A percentile compares a stretch with the other conserved stretches of the same genome.
phyloP scores from a whole-genome alignment of 371 early-diverging fungal genomes.

The Mortierella sp. region DNA sequence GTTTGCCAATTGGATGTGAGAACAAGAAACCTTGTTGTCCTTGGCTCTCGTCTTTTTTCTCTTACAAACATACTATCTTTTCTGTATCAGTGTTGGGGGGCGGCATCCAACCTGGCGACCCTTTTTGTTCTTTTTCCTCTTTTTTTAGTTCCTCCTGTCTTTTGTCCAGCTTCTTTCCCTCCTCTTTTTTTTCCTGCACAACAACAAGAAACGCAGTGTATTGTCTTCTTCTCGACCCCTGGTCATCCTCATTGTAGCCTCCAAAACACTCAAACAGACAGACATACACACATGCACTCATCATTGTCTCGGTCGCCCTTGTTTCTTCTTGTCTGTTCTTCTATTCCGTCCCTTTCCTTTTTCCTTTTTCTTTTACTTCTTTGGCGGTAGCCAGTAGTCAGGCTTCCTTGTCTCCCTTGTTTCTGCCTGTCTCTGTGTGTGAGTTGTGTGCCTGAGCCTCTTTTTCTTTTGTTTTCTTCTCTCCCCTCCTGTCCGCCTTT shows the following conservation, averaged over 20 bases:
- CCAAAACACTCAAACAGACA: no score
- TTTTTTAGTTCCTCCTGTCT: background rate
- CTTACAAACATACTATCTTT: no score
- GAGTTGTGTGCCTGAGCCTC: background rate
- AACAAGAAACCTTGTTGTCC: no score
- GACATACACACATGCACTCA: background rate
- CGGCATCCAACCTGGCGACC: slow-evolving; percentile 4
- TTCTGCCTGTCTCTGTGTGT: no score
- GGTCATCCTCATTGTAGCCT: background rate
- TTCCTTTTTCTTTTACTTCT: background rate
- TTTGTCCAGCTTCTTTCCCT: background rate
- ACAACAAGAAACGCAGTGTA: background rate
- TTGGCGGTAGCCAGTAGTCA: background rate
- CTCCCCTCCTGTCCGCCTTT: background rate
- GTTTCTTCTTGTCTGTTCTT: background rate
- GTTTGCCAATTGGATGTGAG: no score
- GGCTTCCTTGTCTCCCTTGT: background rate
- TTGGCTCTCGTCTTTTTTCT: no score
- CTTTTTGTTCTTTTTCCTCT: background rate
- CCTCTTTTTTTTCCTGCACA: background rate
- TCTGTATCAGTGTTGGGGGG: no score
- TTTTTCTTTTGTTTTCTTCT: background rate
- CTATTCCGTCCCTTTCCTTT: slow-evolving; percentile 3
- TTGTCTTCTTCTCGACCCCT: background rate
- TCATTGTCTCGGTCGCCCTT: background rate